These are phyloP conservation scores for Nephelium lappaceum DNA, from an alignment of 345 rosid genomes.

Conservation along the genomic window DNA sequence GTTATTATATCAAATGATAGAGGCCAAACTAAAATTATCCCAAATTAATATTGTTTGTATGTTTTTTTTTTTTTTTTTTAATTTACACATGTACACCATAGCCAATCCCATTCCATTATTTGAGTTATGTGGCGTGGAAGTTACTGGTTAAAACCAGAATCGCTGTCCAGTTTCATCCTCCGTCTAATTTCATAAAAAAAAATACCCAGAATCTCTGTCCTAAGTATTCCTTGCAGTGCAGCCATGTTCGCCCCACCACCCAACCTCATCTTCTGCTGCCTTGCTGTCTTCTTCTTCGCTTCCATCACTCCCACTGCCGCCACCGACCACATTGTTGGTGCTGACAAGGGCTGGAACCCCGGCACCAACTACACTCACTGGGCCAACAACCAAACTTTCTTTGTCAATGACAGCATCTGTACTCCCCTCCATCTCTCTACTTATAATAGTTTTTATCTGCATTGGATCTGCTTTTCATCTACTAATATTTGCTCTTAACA, in stretches of 20 bases:
- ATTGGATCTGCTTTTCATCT: conserved; percentile 4
- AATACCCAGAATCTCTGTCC: too few species aligned
- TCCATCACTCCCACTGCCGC: conserved; percentile 37
- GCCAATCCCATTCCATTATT: not conserved
- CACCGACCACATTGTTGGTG: conserved; percentile 88
- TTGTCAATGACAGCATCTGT: conserved; percentile 73
- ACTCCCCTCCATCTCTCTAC: conserved; percentile 24
- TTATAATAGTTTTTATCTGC: not conserved
- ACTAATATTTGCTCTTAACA: conserved; percentile 13
- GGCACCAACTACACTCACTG: conserved; percentile 75
- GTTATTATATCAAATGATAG: too few species aligned
- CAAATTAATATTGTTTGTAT: too few species aligned
- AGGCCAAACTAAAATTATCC: too few species aligned
- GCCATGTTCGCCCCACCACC: conserved; percentile 17
- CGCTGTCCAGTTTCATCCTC: too few species aligned
- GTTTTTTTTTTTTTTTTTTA: too few species aligned
- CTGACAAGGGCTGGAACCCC: conserved; percentile 83
- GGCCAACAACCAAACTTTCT: conserved; percentile 76
- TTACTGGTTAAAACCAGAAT: too few species aligned
- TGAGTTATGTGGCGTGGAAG: not conserved
- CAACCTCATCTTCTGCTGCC: conserved; percentile 8
- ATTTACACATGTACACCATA: too few species aligned
- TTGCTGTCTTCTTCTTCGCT: conserved; percentile 31
- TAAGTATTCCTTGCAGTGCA: not conserved
- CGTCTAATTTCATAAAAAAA: too few species aligned